Conservation (phyloP, 352 stramenopile species). For the Globisporangium abappressorium region DNA sequence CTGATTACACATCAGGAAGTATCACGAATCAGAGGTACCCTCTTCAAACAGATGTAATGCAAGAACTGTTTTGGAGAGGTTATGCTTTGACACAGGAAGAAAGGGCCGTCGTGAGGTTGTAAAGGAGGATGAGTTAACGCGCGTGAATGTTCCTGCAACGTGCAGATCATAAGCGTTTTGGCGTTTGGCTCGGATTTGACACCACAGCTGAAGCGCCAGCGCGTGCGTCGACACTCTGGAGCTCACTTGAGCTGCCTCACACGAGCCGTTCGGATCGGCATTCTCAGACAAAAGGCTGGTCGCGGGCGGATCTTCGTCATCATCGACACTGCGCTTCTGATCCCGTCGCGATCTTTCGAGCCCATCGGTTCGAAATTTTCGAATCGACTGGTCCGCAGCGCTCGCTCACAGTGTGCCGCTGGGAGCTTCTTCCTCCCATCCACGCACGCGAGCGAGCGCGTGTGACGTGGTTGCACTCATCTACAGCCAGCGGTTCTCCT, state of each 20-base stretch:
- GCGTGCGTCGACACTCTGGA: constrained; percentile 3
- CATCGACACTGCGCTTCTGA: constrained; percentile 5
- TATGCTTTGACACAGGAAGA: neutral
- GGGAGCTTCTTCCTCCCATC: neutral
- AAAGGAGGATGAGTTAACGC: constrained; percentile 15
- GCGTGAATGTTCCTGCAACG: constrained; percentile 8
- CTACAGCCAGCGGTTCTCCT: constrained; percentile 11
- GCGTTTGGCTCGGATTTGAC: too few species aligned
- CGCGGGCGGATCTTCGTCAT: constrained; percentile 5
- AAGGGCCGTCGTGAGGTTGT: neutral
- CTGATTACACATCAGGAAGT: neutral
- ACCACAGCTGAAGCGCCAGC: too few species aligned
- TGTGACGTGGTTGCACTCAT: constrained; percentile 10
- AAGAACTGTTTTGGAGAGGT: neutral
- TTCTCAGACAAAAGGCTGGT: constrained; percentile 8
- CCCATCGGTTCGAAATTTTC: constrained; percentile 11
- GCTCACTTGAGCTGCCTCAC: neutral
- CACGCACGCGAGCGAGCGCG: neutral
- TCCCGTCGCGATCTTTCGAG: constrained; percentile 10
- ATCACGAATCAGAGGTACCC: neutral
- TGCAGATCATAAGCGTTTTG: too few species aligned
- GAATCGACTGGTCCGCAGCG: constrained; percentile 5
- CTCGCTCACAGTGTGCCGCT: neutral
- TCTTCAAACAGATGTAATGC: neutral
- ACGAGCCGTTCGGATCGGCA: neutral